Evolutionary conservation across 352 stramenopile species (phyloP).

Genomic region (Phytopythium litorale): DNA sequence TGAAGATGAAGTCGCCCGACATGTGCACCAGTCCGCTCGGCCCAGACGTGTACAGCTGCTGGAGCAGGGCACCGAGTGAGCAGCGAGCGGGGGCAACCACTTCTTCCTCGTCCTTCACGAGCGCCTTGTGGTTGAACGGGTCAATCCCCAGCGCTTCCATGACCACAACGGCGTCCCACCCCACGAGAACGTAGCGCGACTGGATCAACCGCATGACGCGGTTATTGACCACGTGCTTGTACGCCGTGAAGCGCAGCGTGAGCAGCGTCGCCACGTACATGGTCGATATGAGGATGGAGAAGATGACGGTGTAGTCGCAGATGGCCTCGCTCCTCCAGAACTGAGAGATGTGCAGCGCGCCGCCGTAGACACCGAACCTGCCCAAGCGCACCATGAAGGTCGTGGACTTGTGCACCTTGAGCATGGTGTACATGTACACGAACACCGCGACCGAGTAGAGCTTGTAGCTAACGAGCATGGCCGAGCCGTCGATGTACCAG

Average conservation of each 20-base stretch:
- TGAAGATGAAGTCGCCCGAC: constrained; percentile 21
- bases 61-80: constrained; percentile 17
- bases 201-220: constrained; percentile 19
- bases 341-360: constrained; percentile 11
- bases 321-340: constrained; percentile 32
- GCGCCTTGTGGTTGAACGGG: constrained; percentile 10
- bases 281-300: constrained; percentile 9
- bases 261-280: constrained; percentile 6
- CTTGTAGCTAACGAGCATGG: constrained; percentile 28
- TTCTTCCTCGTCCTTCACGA: background rate
- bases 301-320: constrained; percentile 17
- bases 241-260: constrained; percentile 10
- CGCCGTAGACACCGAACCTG: constrained; percentile 19
- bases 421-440: constrained; percentile 14
- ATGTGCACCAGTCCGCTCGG: constrained; percentile 18
- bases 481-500: constrained; percentile 20
- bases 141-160: constrained; percentile 26
- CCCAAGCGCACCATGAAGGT: constrained; percentile 17
- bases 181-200: constrained; percentile 16
- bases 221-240: constrained; percentile 16
- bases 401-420: constrained; percentile 13
- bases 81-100: constrained; percentile 16
- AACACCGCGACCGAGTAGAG: constrained; percentile 24
- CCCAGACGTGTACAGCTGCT: constrained; percentile 22
- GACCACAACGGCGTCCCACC: constrained; percentile 12